Evolutionary conservation across 2,329 filamentous ascomycete genomes (phyloP).

Genomic region (Rutstroemia sp.): DNA sequence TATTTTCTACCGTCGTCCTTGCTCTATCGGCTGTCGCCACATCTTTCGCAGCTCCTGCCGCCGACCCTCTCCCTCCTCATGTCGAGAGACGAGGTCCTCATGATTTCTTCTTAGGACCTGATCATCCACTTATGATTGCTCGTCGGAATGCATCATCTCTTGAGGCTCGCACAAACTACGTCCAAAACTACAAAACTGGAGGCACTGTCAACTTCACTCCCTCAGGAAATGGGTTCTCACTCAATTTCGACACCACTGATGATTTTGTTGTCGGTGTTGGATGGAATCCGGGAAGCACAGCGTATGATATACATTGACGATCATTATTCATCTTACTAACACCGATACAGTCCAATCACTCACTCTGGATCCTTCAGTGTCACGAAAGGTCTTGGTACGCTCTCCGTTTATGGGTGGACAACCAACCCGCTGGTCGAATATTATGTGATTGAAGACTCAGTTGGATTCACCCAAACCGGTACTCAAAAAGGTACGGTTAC

Average conservation of each 20-base stretch:
- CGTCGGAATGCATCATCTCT: not conserved
- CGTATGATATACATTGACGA: not conserved
- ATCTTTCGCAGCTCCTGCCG: conserved; percentile 8
- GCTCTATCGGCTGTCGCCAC: conserved; percentile 3
- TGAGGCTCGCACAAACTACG: conserved; percentile 8
- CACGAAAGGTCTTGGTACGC: conserved; percentile 36
- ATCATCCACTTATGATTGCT: conserved; percentile 2
- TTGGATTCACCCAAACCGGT: conserved; percentile 40
- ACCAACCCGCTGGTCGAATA: conserved; percentile 48
- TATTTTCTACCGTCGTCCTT: conserved; percentile 4
- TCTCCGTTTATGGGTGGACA: conserved; percentile 51
- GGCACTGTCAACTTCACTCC: conserved; percentile 9
- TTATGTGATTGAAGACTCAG: conserved; percentile 49
- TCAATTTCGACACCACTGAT: conserved; percentile 9
- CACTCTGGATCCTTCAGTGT: conserved; percentile 34
- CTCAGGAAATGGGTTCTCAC: not conserved
- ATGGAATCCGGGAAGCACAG: conserved; percentile 12
- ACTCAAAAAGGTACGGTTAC: conserved; percentile 43
- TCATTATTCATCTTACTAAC: not conserved
- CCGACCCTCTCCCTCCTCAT: not conserved
- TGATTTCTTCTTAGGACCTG: conserved; percentile 8
- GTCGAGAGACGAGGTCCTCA: conserved; percentile 1
- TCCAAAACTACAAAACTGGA: conserved; percentile 15
- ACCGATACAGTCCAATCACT: conserved; percentile 27
- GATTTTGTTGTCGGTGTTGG: conserved; percentile 18